Evolutionary conservation across 192 early-diverging fungal species (phyloP), one percentile per base, ranked within the genome.

Genomic region (Coemansia sp.): DNA sequence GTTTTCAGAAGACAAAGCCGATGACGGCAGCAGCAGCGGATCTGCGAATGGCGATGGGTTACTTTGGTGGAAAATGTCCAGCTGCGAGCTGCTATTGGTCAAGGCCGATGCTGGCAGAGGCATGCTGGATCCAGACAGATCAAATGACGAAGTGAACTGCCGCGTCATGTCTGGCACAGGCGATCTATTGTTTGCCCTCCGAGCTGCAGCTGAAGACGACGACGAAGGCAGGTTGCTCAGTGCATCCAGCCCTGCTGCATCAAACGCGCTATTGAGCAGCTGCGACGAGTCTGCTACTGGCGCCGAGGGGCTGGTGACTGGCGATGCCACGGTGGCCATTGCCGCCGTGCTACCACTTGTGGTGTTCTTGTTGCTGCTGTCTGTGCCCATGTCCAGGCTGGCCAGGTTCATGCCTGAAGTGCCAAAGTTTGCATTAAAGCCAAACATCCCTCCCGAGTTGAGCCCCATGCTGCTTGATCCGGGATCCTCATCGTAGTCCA

Each of bases 341-440:
- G 48, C 31, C 10, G 12, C 5, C 0, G 38, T 39, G 6, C 5
- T 42, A 11, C 7, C 18, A 1, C 18, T 41, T 2, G 36, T 6
- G 42, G 36, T 6, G 42, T 23, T 43, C 17, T 44, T 18, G 36
- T 18, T 9, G 37, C 18, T 28, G 48, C 30, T 32, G n/a, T 17
- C 37, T 3, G 40, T 11, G 10, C 30, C 41, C 36, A 42, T 18
- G 44, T 54, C 67, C 47, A 66, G 44, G 34, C 58, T 55, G 36
- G 59, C 62, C 49, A 76, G 56, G 37, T 68, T 76, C 62, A 76
- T 69, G 3, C 58, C 73, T 5, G 66, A 64, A 50, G 64, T 39
- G 20, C 74, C 72, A 64, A 71, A 79, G 63, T 62, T 79, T 42
- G 67, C 67, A 28, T 66, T 70, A 49, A 80, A 80, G 10, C 77